Evolutionary conservation across 805 yeast genomes (phyloP).

Genomic region (Candida pini): DNA sequence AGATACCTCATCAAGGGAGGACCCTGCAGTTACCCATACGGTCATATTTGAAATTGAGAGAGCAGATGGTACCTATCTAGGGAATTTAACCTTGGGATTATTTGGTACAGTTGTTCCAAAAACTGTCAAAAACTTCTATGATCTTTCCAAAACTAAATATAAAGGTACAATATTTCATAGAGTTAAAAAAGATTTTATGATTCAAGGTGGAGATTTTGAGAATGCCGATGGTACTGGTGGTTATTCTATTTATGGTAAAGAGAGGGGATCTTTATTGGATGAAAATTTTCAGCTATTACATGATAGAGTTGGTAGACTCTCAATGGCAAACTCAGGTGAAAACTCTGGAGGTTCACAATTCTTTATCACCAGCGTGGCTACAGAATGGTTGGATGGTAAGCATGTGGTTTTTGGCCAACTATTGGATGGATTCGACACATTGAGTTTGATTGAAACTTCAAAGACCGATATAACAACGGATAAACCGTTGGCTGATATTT

Average conservation of each 20-base stretch:
- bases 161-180: constrained; percentile 63
- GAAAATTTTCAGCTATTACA: constrained; percentile 56
- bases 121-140: constrained; percentile 55
- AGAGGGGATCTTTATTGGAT: constrained; percentile 49
- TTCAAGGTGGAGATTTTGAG: constrained; percentile 87
- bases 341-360: constrained; percentile 65
- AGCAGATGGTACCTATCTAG: constrained; percentile 28
- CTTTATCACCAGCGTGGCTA: constrained; percentile 54
- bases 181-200: constrained; percentile 66
- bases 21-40: constrained; percentile 45
- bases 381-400: constrained; percentile 48
- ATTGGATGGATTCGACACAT: constrained; percentile 57
- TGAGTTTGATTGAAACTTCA: constrained; percentile 54
- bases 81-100: constrained; percentile 50
- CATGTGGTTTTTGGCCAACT: constrained; percentile 82
- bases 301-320: constrained; percentile 40
- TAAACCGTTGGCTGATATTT: constrained; percentile 40
- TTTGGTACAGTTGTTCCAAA: constrained; percentile 63
- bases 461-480: constrained; percentile 35
- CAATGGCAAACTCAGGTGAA: constrained; percentile 48
- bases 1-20: constrained; percentile 25
- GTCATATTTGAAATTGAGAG: constrained; percentile 37
- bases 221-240: constrained; percentile 69
- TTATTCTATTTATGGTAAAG: constrained; percentile 67
- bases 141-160: constrained; percentile 45